Percentiles rank a stretch among this genome's conserved stretches.
These are phyloP conservation scores for Steccherinum ochraceum DNA, from an alignment of 768 basidiomycete species.

Conservation along the genomic window DNA sequence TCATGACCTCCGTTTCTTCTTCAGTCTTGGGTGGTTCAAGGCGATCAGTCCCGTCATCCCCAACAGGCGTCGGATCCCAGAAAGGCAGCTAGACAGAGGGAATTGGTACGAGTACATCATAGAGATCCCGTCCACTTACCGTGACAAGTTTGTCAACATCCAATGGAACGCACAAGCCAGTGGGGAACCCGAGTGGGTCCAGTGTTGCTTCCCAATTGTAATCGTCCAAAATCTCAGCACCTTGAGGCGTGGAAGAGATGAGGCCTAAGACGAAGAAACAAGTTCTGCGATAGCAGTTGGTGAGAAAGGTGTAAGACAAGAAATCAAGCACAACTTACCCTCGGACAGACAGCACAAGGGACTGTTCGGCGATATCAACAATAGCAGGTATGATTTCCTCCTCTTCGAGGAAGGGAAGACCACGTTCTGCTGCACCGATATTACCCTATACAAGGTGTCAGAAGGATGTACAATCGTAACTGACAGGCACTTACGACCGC, in stretches of 20 bases:
- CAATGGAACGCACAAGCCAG: slow-evolving; percentile 87
- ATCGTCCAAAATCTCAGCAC: slow-evolving; percentile 90
- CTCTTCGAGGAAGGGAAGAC: slow-evolving; percentile 92
- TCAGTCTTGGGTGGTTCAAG: slow-evolving; percentile 61
- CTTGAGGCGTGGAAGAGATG: slow-evolving; percentile 86
- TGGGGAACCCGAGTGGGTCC: slow-evolving; percentile 79
- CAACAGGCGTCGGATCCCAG: slow-evolving; percentile 42
- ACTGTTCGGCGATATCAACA: slow-evolving; percentile 86
- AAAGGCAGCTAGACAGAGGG: slow-evolving; percentile 52
- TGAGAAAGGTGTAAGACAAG: not conserved
- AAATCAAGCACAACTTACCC: slow-evolving; percentile 51
- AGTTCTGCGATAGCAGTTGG: slow-evolving; percentile 48
- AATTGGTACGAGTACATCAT: slow-evolving; percentile 4
- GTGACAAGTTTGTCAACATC: slow-evolving; percentile 75
- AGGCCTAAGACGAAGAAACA: slow-evolving; percentile 95
- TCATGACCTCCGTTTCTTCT: slow-evolving; percentile 76
- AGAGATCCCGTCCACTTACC: slow-evolving; percentile 36
- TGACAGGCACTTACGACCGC: slow-evolving; percentile 90
- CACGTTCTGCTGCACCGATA: slow-evolving; percentile 84
- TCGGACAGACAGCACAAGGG: slow-evolving; percentile 83
- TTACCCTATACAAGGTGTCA: slow-evolving; percentile 59
- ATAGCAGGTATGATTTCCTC: slow-evolving; percentile 90
- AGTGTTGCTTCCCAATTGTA: slow-evolving; percentile 90
- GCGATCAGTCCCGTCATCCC: slow-evolving; percentile 31
- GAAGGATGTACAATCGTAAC: slow-evolving; percentile 23